Evolutionary conservation across 2,329 filamentous ascomycete species (phyloP).

Genomic region (Orbilia blumenaviensis): DNA sequence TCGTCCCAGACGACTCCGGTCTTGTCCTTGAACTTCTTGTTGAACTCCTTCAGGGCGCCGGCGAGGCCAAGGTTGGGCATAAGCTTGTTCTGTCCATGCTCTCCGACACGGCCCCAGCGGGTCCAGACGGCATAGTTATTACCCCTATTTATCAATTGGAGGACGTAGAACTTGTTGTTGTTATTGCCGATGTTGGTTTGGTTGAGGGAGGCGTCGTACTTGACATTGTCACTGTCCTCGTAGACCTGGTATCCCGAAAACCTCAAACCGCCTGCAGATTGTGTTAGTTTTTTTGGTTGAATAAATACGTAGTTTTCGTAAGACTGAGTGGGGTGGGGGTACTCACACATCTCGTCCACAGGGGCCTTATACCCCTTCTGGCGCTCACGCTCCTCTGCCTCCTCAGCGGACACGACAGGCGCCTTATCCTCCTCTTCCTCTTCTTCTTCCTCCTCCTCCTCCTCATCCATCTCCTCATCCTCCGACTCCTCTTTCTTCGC

Average conservation of each 20-base stretch:
- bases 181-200: constrained; percentile 77
- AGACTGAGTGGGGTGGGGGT: neutral
- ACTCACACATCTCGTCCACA: constrained; percentile 55
- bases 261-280: constrained; percentile 59
- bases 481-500: constrained; percentile 58
- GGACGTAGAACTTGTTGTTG: constrained; percentile 74
- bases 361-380: constrained; percentile 58
- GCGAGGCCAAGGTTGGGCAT: constrained; percentile 62
- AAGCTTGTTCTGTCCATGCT: constrained; percentile 65
- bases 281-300: constrained; percentile 56
- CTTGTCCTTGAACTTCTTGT: constrained; percentile 72
- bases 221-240: constrained; percentile 71
- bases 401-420: constrained; percentile 36
- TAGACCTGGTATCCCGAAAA: constrained; percentile 67
- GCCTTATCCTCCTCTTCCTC: constrained; percentile 17
- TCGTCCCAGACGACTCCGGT: constrained; percentile 68
- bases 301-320: too few species aligned
- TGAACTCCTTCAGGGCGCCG: constrained; percentile 66
- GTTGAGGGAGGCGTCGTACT: constrained; percentile 82
- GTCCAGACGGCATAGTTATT: constrained; percentile 72
- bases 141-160: constrained; percentile 67
- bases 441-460: constrained; percentile 31
- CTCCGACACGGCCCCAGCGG: constrained; percentile 81
- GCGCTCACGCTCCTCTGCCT: constrained; percentile 52
- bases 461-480: constrained; percentile 52